Evolutionary conservation across 805 yeast species (phyloP).

Genomic region (Yamadazyma laniorum): DNA sequence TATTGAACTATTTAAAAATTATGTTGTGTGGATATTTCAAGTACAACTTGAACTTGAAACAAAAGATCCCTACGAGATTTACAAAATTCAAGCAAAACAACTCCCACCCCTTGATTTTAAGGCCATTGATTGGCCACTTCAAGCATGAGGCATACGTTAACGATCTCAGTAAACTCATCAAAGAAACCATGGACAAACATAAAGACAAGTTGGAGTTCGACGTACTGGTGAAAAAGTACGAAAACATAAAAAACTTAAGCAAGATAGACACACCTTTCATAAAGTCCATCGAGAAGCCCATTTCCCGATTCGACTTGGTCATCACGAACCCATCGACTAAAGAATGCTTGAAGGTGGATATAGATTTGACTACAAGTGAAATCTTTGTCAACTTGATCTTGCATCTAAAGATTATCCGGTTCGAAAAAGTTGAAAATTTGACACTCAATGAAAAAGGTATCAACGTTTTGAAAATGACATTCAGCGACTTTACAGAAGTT

Average conservation of each 20-base stretch:
- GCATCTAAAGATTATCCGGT: conserved; percentile 35
- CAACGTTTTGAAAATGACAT: conserved; percentile 44
- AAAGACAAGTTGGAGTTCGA: conserved; percentile 10
- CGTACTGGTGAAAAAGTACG: conserved; percentile 20
- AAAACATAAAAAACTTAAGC: conserved; percentile 19
- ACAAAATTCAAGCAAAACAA: conserved; percentile 44
- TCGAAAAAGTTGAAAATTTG: conserved; percentile 22
- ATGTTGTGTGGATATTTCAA: conserved; percentile 61
- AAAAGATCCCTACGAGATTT: conserved; percentile 46
- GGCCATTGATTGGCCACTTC: conserved; percentile 59
- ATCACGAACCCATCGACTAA: conserved; percentile 18
- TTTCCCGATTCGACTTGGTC: conserved; percentile 27
- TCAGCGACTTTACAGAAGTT: conserved; percentile 51
- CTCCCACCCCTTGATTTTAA: conserved; percentile 46
- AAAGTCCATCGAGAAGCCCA: conserved; percentile 40
- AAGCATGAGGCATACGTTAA: conserved; percentile 48
- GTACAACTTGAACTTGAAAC: conserved; percentile 41
- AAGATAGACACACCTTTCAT: conserved; percentile 32
- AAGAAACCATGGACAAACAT: conserved; percentile 18
- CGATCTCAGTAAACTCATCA: conserved; percentile 27
- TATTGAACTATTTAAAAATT: conserved; percentile 53
- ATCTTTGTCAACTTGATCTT: conserved; percentile 40
- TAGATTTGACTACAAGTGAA: conserved; percentile 38
- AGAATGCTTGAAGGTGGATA: conserved; percentile 22
- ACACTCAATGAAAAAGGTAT: conserved; percentile 29